Conservation (phyloP, 495 filamentous ascomycete species). For the Astrothelium subdiscretum region DNA sequence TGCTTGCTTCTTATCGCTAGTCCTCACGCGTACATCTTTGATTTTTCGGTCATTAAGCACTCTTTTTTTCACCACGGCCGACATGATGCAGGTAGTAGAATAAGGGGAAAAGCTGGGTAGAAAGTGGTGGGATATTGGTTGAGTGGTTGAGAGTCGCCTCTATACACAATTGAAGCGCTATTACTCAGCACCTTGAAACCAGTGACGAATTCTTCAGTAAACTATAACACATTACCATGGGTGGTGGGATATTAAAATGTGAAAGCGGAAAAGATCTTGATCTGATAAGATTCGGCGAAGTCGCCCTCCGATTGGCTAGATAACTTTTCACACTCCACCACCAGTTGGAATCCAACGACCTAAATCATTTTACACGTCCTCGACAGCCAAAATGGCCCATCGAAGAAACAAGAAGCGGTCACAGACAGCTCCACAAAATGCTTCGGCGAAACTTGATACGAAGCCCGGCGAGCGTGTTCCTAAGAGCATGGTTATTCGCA, state of each 20-base stretch:
- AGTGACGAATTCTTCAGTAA: no score
- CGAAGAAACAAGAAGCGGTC: constrained; percentile 81
- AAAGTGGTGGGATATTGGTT: no score
- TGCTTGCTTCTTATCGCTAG: constrained; percentile 8
- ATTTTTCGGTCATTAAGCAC: no score
- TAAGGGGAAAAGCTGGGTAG: no score
- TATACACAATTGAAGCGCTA: no score
- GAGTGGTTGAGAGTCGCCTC: no score
- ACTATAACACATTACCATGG: not conserved
- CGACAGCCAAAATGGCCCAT: constrained; percentile 55
- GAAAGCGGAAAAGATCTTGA: not conserved
- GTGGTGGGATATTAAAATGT: no score
- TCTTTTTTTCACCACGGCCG: no score
- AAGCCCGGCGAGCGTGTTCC: constrained; percentile 48
- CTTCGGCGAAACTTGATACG: constrained; percentile 37
- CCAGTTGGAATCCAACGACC: not conserved
- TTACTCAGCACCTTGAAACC: no score
- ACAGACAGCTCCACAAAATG: constrained; percentile 43
- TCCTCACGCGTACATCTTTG: no score
- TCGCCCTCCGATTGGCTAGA: constrained; percentile 3
- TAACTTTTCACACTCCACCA: not conserved
- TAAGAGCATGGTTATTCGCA: constrained; percentile 97
- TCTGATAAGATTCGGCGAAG: constrained; percentile 7
- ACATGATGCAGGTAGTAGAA: no score
- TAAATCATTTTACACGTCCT: not conserved